Percentiles rank a stretch among this genome's conserved stretches.
These are phyloP conservation scores for Corallochytrium limacisporum DNA, from an alignment of 78 protist species.

Conservation along the genomic window DNA sequence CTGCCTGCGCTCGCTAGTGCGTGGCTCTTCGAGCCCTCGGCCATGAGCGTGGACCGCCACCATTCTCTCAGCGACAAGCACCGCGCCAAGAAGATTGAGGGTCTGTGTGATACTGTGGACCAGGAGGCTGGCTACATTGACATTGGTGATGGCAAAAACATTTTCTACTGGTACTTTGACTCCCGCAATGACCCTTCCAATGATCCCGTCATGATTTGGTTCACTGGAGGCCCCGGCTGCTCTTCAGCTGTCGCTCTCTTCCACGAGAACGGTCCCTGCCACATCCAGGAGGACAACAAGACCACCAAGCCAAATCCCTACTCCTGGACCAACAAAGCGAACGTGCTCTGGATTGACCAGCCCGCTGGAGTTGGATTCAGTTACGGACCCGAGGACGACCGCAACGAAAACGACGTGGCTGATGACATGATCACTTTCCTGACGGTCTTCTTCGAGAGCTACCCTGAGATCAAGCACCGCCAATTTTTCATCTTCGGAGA, in stretches of 20 bases:
- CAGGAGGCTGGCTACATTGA: not conserved
- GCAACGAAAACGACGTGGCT: not conserved
- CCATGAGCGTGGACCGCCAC: too few relatives aligned
- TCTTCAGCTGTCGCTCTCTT: not conserved
- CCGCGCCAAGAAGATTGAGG: not conserved
- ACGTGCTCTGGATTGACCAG: conserved; percentile 16
- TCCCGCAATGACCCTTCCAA: conserved; percentile 11
- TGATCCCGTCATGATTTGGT: conserved; percentile 12
- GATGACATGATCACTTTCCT: not conserved
- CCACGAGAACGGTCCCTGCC: conserved; percentile 17
- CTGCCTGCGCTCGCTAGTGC: too few relatives aligned
- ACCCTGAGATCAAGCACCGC: conserved; percentile 4
- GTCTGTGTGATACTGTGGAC: not conserved
- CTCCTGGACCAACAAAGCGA: not conserved
- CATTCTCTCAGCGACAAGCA: too few relatives aligned
- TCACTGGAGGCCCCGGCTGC: conserved; percentile 28
- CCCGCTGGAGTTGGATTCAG: conserved; percentile 18
- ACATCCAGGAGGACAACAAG: conserved; percentile 5
- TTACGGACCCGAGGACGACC: not conserved
- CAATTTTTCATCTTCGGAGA: conserved; percentile 7
- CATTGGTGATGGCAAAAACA: not conserved
- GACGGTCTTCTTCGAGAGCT: conserved; percentile 1
- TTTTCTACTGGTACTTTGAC: conserved; percentile 26
- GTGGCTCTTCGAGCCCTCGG: too few relatives aligned
- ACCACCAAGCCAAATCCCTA: not conserved